Percentiles rank a stretch among this genome's conserved stretches.
Conservation (phyloP, 345 rosid genomes). For the Raphanus raphanistrum region DNA sequence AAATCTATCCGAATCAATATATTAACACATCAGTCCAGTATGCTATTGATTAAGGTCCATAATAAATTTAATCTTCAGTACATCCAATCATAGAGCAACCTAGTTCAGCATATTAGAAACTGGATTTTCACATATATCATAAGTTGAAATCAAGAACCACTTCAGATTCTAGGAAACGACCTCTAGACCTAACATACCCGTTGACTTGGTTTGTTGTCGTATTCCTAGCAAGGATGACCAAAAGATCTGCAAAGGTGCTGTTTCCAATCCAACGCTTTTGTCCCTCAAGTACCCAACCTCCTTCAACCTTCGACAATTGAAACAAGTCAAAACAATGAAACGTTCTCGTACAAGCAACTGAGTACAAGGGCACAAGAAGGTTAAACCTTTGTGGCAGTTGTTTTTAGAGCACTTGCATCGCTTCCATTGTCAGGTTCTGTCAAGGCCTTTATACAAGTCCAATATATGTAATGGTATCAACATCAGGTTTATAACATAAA, state of each 20-base stretch:
- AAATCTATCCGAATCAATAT: not conserved
- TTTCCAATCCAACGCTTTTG: slow-evolving; percentile 99
- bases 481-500: slow-evolving; percentile 8
- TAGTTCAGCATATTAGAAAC: not conserved
- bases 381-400: slow-evolving; percentile 83
- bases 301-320: slow-evolving; percentile 56
- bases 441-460: slow-evolving; percentile 58
- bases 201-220: slow-evolving; percentile 76
- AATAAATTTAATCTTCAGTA: not conserved
- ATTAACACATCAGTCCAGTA: not conserved
- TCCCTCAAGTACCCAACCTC: slow-evolving; percentile 91
- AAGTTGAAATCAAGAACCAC: slow-evolving; percentile 16
- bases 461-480: slow-evolving; percentile 20
- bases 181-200: slow-evolving; percentile 53
- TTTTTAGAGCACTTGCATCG: slow-evolving; percentile 80
- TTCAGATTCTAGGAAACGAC: slow-evolving; percentile 16
- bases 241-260: slow-evolving; percentile 89
- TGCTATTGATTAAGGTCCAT: not conserved
- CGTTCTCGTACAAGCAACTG: slow-evolving; percentile 9
- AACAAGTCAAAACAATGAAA: slow-evolving; percentile 6
- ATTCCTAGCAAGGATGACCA: slow-evolving; percentile 82
- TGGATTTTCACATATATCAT: slow-evolving; percentile 1
- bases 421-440: slow-evolving; percentile 97
- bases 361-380: slow-evolving; percentile 8
- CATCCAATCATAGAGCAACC: slow-evolving; percentile 3